Base-by-base conservation (phyloP, 2,329 filamentous ascomycete species). In the Metarhizium anisopliae region DNA sequence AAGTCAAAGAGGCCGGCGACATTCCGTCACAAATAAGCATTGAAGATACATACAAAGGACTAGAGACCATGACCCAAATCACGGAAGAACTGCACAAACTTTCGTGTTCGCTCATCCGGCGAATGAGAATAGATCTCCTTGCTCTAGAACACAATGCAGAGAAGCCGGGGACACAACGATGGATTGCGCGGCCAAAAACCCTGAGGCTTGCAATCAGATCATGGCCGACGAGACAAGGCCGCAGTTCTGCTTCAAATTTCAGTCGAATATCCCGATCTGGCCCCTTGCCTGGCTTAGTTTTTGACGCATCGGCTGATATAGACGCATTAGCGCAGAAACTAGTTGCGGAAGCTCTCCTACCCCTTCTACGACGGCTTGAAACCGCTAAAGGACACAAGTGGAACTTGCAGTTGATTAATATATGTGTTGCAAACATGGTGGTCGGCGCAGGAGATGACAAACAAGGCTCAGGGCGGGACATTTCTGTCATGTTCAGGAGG, bases 11-110 rank as follows among this genome's bases (percentile, higher is more conserved):
- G 59, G 87, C 84, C 2, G 82, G 82, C 61, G 81, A 84, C 49
- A 71, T 95, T 1, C 93, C 93, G 0, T 84, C 83, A 1, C 92
- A 96, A 69, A 95, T 97, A 67, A 94, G 90, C 68, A 94, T 97
- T 60, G 93, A 97, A 67, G 92, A 97, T 70, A 94, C 90, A 16
- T 97, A 95, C 68, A 79, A 82, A 29, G 83, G 84, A 16, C 74
- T 96, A 1, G 81, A 87, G 61, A 84, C 78, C 0, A 67, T 86
- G 53, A 69, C 81, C 1, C 79, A 85, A 57, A 83, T 95, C 35
- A 72, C 75, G 47, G 82, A 81, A 59, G 86, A 95, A 70, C 74
- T 96, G 45, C 70, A 74, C n/a, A 78, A 81, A 58, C 74, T 96
- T 2, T 78, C 87, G 0, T 76, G 74, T 13, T 90, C 87, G 60